A percentile compares a stretch with the other conserved stretches of the same genome.
These are phyloP conservation scores for Biscutella auriculata DNA, from an alignment of 441 rosid species.

Conservation along the genomic window DNA sequence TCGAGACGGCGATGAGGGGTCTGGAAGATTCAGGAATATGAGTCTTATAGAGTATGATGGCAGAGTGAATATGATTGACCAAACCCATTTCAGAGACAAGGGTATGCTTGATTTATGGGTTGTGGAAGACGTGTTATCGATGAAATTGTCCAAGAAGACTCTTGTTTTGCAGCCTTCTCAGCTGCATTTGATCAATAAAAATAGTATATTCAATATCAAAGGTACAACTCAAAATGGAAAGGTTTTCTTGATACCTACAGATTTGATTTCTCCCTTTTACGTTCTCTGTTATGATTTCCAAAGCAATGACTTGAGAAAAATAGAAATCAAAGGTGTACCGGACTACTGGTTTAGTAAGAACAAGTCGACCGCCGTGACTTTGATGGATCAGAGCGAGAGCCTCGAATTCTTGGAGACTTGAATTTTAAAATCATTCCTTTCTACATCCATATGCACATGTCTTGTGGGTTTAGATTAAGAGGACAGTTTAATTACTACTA, in stretches of 20 bases:
- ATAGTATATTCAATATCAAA: neutral
- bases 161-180: neutral
- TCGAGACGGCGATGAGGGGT: neutral
- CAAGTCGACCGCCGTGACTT: neutral
- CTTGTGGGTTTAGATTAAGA: too few species aligned
- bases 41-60: neutral
- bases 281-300: neutral
- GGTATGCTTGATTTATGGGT: neutral
- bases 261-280: neutral
- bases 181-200: neutral
- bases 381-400: neutral
- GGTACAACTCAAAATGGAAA: neutral
- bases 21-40: neutral
- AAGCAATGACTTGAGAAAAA: neutral
- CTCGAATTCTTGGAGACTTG: neutral
- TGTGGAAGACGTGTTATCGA: neutral
- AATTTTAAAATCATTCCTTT: neutral
- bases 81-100: neutral
- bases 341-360: neutral
- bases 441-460: too few species aligned
- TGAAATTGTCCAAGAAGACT: neutral
- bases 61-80: neutral
- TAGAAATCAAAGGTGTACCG: neutral
- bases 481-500: too few species aligned
- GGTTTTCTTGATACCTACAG: neutral